These are phyloP conservation scores for Pestalotiopsis sp. DNA, from an alignment of 2,329 filamentous ascomycete genomes.

Conservation along the genomic window DNA sequence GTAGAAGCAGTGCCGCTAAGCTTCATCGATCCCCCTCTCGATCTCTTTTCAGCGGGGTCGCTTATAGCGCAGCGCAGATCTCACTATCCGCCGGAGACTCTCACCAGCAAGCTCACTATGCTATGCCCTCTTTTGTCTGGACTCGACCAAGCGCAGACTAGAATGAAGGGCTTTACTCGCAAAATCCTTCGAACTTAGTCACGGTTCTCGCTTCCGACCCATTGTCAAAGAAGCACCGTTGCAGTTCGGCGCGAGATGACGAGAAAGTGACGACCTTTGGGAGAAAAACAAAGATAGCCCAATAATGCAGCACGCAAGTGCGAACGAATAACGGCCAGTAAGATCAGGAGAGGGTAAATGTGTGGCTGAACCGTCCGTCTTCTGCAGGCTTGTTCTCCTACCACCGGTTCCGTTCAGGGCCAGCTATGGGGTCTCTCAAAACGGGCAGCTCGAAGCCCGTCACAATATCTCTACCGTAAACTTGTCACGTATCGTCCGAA, in stretches of 20 bases:
- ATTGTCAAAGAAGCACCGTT: background rate
- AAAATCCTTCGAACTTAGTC: background rate
- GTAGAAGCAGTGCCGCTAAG: constrained; percentile 7
- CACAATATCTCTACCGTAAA: constrained; percentile 41
- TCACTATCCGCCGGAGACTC: background rate
- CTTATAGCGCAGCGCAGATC: background rate
- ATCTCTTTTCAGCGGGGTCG: background rate
- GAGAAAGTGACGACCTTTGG: background rate
- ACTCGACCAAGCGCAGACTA: background rate
- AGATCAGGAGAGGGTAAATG: constrained; percentile 18
- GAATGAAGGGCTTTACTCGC: background rate
- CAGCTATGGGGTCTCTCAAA: constrained; percentile 34
- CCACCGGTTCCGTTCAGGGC: constrained; percentile 20
- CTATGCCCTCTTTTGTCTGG: background rate
- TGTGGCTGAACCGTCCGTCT: constrained; percentile 41
- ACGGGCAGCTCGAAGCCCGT: constrained; percentile 34
- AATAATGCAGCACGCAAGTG: constrained; percentile 35
- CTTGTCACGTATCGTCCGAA: constrained; percentile 41
- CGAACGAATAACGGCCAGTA: constrained; percentile 33
- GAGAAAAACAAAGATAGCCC: background rate
- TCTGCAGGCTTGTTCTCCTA: constrained; percentile 33
- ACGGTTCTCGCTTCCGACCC: background rate
- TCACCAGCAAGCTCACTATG: background rate
- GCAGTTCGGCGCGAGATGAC: background rate
- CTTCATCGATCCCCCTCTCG: background rate